Percentiles rank a stretch among this genome's conserved stretches.
phyloP scores from a whole-genome alignment of 2,329 filamentous ascomycete genomes.

The Epichloe sibirici region DNA sequence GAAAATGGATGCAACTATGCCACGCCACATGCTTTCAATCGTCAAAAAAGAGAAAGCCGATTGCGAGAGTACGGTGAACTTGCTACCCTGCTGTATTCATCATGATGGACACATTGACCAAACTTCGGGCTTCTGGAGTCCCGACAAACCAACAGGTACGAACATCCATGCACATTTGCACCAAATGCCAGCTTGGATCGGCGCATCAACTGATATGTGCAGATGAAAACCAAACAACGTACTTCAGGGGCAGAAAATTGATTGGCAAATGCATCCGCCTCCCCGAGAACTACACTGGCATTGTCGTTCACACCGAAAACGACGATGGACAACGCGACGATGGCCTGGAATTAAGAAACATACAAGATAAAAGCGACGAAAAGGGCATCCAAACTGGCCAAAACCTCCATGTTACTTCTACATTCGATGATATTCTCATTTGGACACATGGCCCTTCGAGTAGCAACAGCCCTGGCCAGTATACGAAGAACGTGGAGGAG shows the following conservation, averaged over 20 bases:
- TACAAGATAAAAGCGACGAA: slow-evolving; percentile 7
- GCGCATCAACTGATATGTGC: not conserved
- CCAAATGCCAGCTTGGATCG: not conserved
- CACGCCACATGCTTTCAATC: slow-evolving; percentile 30
- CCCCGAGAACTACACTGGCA: slow-evolving; percentile 58
- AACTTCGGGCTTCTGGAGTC: slow-evolving; percentile 58
- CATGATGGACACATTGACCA: slow-evolving; percentile 62
- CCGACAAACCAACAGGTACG: slow-evolving; percentile 35
- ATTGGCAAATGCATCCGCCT: slow-evolving; percentile 53
- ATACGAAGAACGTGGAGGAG: slow-evolving; percentile 64
- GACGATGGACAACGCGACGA: slow-evolving; percentile 22
- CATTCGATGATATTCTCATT: slow-evolving; percentile 65
- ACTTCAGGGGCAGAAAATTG: slow-evolving; percentile 73
- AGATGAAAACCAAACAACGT: slow-evolving; percentile 45
- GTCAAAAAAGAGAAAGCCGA: slow-evolving; percentile 12
- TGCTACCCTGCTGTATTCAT: slow-evolving; percentile 71
- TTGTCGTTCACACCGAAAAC: slow-evolving; percentile 36
- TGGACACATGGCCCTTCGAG: slow-evolving; percentile 69
- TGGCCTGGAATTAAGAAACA: slow-evolving; percentile 20
- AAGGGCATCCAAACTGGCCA: slow-evolving; percentile 17
- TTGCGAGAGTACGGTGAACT: slow-evolving; percentile 45
- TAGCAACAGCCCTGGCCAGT: slow-evolving; percentile 51
- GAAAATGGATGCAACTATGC: slow-evolving; percentile 18
- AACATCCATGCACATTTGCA: not conserved
- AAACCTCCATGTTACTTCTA: slow-evolving; percentile 34